Percentiles rank a stretch among this genome's conserved stretches.
These are phyloP conservation scores for Phytophthora brassicae DNA, from an alignment of 352 stramenopile genomes.

Conservation along the genomic window DNA sequence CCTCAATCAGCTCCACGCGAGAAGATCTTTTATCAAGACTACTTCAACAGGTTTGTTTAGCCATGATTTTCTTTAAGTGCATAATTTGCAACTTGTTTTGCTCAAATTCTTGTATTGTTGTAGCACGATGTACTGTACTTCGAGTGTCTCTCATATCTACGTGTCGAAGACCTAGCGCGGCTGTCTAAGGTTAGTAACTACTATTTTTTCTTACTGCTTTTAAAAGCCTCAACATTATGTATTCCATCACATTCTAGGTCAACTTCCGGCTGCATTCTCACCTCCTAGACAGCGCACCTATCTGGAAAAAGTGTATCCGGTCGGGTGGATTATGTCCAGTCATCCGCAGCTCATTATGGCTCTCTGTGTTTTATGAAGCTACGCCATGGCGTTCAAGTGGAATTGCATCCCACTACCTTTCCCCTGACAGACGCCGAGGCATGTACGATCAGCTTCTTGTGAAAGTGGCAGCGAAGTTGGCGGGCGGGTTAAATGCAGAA, in stretches of 20 bases:
- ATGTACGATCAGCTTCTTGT: constrained; percentile 75
- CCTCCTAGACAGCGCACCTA: constrained; percentile 46
- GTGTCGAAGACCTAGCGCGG: constrained; percentile 46
- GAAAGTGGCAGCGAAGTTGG: constrained; percentile 52
- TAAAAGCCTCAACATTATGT: background rate
- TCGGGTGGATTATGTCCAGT: constrained; percentile 44
- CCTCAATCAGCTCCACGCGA: constrained; percentile 18
- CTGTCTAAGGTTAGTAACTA: constrained; percentile 34
- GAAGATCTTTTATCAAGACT: constrained; percentile 30
- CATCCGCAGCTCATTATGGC: constrained; percentile 64
- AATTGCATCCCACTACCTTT: constrained; percentile 45
- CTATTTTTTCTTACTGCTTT: background rate
- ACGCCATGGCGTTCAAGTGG: constrained; percentile 48
- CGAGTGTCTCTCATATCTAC: constrained; percentile 46
- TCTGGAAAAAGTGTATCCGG: constrained; percentile 80
- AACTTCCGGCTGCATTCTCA: constrained; percentile 41
- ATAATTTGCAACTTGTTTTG: background rate
- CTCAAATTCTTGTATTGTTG: constrained; percentile 7
- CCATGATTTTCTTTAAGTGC: background rate
- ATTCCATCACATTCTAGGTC: constrained; percentile 20
- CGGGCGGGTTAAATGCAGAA: constrained; percentile 22
- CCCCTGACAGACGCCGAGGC: constrained; percentile 37
- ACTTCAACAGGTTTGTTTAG: constrained; percentile 30
- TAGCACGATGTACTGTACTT: constrained; percentile 40
- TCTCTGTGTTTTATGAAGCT: constrained; percentile 62